Percentiles rank a stretch among this genome's conserved stretches.
phyloP scores from a whole-genome alignment of 306 rosid species.

The Argentina anserina region DNA sequence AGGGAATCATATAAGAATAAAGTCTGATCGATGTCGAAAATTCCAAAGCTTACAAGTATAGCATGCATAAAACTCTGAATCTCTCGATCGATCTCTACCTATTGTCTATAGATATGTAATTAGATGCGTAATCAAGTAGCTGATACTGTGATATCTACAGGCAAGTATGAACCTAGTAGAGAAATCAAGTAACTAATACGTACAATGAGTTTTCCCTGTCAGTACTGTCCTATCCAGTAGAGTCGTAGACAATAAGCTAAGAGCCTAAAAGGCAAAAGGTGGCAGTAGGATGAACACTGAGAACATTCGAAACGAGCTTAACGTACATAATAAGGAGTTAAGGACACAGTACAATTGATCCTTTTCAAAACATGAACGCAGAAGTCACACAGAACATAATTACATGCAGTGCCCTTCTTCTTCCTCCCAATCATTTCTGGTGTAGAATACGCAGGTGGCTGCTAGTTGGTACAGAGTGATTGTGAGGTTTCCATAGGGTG shows the following conservation, averaged over 20 bases:
- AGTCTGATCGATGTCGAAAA: too few species aligned
- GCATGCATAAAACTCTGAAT: not conserved
- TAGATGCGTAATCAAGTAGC: not conserved
- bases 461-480: not conserved
- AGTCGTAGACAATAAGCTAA: not conserved
- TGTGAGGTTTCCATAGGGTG: constrained; percentile 4
- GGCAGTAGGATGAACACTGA: not conserved
- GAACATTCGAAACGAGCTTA: not conserved
- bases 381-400: not conserved
- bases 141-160: not conserved
- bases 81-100: not conserved
- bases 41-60: not conserved
- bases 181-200: not conserved
- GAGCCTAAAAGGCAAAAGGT: not conserved
- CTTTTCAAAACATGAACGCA: not conserved
- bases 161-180: too few species aligned
- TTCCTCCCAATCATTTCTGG: not conserved
- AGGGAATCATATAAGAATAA: too few species aligned
- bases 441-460: not conserved
- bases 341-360: not conserved
- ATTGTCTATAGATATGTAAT: not conserved
- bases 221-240: not conserved
- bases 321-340: not conserved
- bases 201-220: not conserved
- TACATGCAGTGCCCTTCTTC: not conserved